Conservation (phyloP, 805 yeast species). For the Cephaloascus fragrans region DNA sequence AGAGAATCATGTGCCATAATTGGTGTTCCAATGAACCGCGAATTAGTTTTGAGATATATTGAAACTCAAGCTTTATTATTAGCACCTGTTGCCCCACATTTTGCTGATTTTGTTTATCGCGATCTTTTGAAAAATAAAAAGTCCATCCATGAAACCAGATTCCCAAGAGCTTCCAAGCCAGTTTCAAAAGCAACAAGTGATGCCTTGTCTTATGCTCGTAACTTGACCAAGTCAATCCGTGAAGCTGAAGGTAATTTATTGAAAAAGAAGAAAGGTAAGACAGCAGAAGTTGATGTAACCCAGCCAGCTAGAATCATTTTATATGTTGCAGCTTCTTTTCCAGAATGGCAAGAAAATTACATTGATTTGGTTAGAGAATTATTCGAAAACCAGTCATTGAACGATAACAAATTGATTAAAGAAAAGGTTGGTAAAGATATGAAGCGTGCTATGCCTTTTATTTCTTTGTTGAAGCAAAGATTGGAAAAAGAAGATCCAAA, state of each 20-base stretch:
- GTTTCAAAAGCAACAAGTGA: constrained; percentile 53
- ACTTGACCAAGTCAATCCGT: constrained; percentile 73
- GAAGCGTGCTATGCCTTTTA: constrained; percentile 98
- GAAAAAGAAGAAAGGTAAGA: constrained; percentile 80
- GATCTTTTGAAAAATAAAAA: constrained; percentile 62
- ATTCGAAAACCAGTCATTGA: constrained; percentile 52
- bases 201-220: constrained; percentile 72
- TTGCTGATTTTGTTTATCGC: constrained; percentile 81
- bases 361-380: constrained; percentile 65
- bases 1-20: constrained; percentile 61
- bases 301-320: constrained; percentile 68
- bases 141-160: constrained; percentile 63
- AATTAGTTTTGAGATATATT: constrained; percentile 70
- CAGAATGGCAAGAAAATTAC: constrained; percentile 56
- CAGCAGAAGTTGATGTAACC: constrained; percentile 62
- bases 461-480: constrained; percentile 76
- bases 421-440: constrained; percentile 75
- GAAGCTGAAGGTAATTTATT: constrained; percentile 84
- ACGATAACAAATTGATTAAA: constrained; percentile 56
- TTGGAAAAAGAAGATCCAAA: constrained; percentile 60
- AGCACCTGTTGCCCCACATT: constrained; percentile 94
- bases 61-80: constrained; percentile 78
- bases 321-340: constrained; percentile 70
- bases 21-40: constrained; percentile 64
- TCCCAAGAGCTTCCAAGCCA: constrained; percentile 72